Base-by-base conservation (phyloP, 176 grass and related monocot species). In the Elymus sibiricus region DNA sequence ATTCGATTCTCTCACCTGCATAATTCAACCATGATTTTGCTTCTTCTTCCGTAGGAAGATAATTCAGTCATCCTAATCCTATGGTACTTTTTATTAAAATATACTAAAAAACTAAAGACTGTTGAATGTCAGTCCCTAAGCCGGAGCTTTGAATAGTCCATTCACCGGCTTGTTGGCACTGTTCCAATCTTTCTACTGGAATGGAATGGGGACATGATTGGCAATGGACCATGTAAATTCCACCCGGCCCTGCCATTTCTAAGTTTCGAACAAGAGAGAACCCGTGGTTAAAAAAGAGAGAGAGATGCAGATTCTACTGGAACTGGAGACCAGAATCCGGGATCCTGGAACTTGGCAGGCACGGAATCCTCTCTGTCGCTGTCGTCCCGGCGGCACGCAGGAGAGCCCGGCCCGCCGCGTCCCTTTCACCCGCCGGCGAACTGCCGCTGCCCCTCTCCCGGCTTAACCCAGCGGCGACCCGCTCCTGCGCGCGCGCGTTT, bases 91-190 rank as follows among this genome's bases (percentile, higher is more conserved):
- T 13, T 42, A n/a, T 51, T 13, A 27, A 28, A 21, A 77, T 44
- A 43, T 9, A 21, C n/a, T 21, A 5, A 55, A 46, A 35, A 78
- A 64, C 64, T 43, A 65, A 82, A 83, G 74, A 90, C 84, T 58
- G 79, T 44, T 74, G 84, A 90, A 86, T 74, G 61, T 25, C 28
- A 16, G 43, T 17, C 55, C 17, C 35, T 83, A 64, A 22, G 78
- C 27, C 80, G 13, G 42, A 83, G 83, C 71, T 79, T 85, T 27
- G 65, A 79, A 79, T 65, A 58, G 84, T 83, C 55, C 31, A 65
- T 53, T 17, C 58, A 34, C 49, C 26, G 11, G 47, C 31, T 22
- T 17, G 74, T 70, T 58, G 63, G 60, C 46, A 78, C 44, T 75
- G 13, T 81, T 56, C 59, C 47, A 27, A 27, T 59, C 19, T 74